A percentile compares a stretch with the other conserved stretches of the same genome.
Evolutionary conservation across 257 asterid species (phyloP).

Genomic region (Solanum raphanifolium): DNA sequence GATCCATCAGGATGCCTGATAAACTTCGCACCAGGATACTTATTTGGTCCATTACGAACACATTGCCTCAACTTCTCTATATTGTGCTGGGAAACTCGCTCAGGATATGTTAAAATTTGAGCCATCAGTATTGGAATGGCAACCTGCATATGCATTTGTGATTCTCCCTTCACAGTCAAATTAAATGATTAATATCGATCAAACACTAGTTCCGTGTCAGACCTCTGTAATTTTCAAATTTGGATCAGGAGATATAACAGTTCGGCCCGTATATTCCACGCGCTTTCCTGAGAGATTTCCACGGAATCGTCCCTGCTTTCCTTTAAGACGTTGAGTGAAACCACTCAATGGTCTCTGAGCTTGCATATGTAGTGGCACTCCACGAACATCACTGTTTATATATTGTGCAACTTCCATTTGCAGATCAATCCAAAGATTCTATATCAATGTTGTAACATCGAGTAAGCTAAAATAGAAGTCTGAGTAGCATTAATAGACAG

Average conservation of each 20-base stretch:
- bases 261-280: slow-evolving; percentile 91
- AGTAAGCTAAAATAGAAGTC: background rate
- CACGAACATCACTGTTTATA: slow-evolving; percentile 76
- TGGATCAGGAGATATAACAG: slow-evolving; percentile 97
- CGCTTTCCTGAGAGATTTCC: slow-evolving; percentile 93
- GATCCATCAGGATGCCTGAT: slow-evolving; percentile 61
- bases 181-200: background rate
- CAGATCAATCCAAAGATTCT: slow-evolving; percentile 60
- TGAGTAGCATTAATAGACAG: background rate
- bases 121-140: slow-evolving; percentile 89
- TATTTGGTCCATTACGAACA: slow-evolving; percentile 84
- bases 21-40: slow-evolving; percentile 91
- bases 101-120: slow-evolving; percentile 73
- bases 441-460: slow-evolving; percentile 5
- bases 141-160: slow-evolving; percentile 37
- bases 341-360: slow-evolving; percentile 58
- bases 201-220: slow-evolving; percentile 3
- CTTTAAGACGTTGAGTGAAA: slow-evolving; percentile 91
- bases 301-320: slow-evolving; percentile 93
- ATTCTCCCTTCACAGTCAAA: background rate
- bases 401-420: slow-evolving; percentile 83
- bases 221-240: slow-evolving; percentile 89
- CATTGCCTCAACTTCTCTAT: slow-evolving; percentile 88
- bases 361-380: slow-evolving; percentile 20
- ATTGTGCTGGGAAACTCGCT: slow-evolving; percentile 87